Evolutionary conservation across 805 yeast species (phyloP), one percentile per base, ranked within the genome.

Genomic region (Wickerhamomyces bisporus): DNA sequence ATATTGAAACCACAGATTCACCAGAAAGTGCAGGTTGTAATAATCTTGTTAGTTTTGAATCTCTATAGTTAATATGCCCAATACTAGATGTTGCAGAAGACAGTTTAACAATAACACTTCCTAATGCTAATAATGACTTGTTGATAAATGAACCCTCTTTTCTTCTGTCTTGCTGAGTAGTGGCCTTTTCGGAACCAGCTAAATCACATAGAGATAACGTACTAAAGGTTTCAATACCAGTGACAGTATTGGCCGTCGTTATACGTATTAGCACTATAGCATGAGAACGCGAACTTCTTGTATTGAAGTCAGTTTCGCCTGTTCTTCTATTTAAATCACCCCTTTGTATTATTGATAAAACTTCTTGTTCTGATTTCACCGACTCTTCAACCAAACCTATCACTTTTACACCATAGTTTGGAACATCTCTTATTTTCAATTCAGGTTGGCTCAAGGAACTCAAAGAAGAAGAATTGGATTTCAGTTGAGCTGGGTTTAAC

Each of bases 141-240:
- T 91, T 91, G 57, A 91, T 91, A 55, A 71, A 93, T 0, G 96
- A 76, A 17, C 98, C 98, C 64, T 91, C 98, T 59, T 88, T 86
- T 39, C 97, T 68, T 50, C 98, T 72, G 54, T 86, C 96, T 1
- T 68, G 61, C 39, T 65, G 66, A 1, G 58, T 57, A 1, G 85
- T 69, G 0, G 94, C 95, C 36, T 84, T 73, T 61, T 91, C 98
- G n/a, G 95, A 84, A 21, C 98, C 98, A 0, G 98, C 98, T 53
- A 91, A 71, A 62, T 91, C 98, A 65, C 98, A 91, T 39, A 91
- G 68, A 25, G 91, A 86, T 24, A 91, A 73, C 0, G 87, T 79
- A 26, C 88, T 73, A 27, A 66, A 60, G 13, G 61, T 63, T 24
- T 57, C 57, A n/a, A 45, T 42, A 5, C 68, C 71, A 11, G 66